Evolutionary conservation across 768 basidiomycete species (phyloP).

Genomic region (Tylopilus balloui): DNA sequence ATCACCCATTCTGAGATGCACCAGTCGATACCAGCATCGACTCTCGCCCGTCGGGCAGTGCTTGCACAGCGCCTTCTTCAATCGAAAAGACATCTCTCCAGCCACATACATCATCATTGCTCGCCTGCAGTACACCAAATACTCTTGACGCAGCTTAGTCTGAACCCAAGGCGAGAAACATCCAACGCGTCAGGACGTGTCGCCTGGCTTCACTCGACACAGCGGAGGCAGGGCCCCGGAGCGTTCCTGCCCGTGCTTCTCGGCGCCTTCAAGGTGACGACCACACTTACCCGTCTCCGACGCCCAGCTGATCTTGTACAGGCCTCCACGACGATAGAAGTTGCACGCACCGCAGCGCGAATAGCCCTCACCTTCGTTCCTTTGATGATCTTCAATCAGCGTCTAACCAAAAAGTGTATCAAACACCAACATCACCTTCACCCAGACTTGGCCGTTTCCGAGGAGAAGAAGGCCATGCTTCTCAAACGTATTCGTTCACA

Average conservation of each 20-base stretch:
- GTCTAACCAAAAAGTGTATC: slow-evolving; percentile 47
- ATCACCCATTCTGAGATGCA: slow-evolving; percentile 36
- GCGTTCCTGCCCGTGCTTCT: slow-evolving; percentile 49
- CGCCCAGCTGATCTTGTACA: slow-evolving; percentile 24
- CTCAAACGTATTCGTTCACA: slow-evolving; percentile 47
- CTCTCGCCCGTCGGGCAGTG: neutral
- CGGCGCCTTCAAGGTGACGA: slow-evolving; percentile 57
- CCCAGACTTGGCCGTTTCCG: slow-evolving; percentile 43
- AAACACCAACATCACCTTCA: slow-evolving; percentile 38
- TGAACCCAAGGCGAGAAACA: slow-evolving; percentile 2
- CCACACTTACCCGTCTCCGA: neutral
- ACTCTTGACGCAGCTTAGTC: slow-evolving; percentile 6
- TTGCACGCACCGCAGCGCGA: slow-evolving; percentile 66
- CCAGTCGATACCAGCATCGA: slow-evolving; percentile 37
- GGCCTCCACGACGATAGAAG: slow-evolving; percentile 70
- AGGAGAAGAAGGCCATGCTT: slow-evolving; percentile 47
- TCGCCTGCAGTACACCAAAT: slow-evolving; percentile 2
- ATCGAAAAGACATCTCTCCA: neutral
- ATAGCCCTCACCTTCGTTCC: slow-evolving; percentile 75
- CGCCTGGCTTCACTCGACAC: slow-evolving; percentile 41
- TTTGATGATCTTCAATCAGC: slow-evolving; percentile 56
- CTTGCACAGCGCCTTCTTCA: neutral
- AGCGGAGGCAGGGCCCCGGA: slow-evolving; percentile 21
- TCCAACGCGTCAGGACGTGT: neutral
- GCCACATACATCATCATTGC: neutral